A percentile compares a stretch with the other conserved stretches of the same genome.
Conservation (phyloP, 495 filamentous ascomycete genomes). For the Podospora conica region DNA sequence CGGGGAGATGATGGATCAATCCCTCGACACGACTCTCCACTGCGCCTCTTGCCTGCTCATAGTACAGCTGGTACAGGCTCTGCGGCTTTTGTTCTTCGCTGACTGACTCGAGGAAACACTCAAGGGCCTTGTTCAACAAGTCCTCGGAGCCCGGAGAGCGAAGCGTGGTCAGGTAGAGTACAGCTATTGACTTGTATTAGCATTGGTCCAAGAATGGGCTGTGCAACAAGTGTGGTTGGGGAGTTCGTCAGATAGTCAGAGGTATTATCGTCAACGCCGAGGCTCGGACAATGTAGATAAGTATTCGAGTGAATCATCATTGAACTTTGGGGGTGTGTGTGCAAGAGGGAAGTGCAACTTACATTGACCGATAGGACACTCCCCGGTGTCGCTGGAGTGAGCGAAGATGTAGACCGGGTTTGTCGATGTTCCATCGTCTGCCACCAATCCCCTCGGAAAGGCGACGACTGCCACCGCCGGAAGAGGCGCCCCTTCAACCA, state of each 20-base stretch:
- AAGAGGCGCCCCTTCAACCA: constrained; percentile 64
- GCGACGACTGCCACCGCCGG: constrained; percentile 71
- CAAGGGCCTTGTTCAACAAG: constrained; percentile 50
- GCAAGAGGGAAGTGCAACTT: constrained; percentile 40
- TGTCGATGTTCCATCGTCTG: constrained; percentile 28
- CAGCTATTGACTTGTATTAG: constrained; percentile 54
- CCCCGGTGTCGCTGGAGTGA: constrained; percentile 81
- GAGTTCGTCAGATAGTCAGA: constrained; percentile 80
- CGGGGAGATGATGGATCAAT: constrained; percentile 42
- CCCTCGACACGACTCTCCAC: constrained; percentile 25
- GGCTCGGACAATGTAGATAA: constrained; percentile 99
- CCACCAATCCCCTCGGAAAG: constrained; percentile 52
- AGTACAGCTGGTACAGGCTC: constrained; percentile 57
- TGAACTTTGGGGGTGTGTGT: constrained; percentile 26
- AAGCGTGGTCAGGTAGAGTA: constrained; percentile 61
- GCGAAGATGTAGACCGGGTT: constrained; percentile 64
- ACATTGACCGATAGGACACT: constrained; percentile 84
- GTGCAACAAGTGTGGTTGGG: constrained; percentile 20
- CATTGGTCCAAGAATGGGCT: constrained; percentile 19
- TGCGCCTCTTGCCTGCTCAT: constrained; percentile 43
- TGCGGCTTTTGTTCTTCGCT: constrained; percentile 28
- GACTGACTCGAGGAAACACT: constrained; percentile 44
- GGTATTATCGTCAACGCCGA: constrained; percentile 75
- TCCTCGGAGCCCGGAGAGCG: constrained; percentile 29
- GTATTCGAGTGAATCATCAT: constrained; percentile 88